These are phyloP conservation scores for Melampsora americana DNA, from an alignment of 1,284 basidiomycete genomes.

Conservation along the genomic window DNA sequence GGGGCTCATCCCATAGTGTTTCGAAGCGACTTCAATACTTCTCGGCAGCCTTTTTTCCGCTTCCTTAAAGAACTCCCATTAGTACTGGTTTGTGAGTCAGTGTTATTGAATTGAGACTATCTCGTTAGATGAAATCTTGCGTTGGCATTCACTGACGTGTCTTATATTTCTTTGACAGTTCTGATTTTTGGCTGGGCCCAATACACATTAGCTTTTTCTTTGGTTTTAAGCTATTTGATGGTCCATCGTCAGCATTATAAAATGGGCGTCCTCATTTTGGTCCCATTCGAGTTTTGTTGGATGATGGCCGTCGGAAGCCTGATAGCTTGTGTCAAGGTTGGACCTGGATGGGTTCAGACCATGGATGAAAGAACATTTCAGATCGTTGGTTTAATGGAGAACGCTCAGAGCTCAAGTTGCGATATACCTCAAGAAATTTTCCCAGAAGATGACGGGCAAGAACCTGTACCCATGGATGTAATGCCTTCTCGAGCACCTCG, in stretches of 20 bases:
- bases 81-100: conserved; percentile 37
- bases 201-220: conserved; percentile 32
- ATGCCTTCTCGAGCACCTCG: conserved; percentile 7
- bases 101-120: not conserved
- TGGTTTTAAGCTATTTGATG: conserved; percentile 24
- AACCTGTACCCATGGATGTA: not conserved
- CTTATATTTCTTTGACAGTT: not conserved
- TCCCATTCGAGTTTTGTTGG: conserved; percentile 39
- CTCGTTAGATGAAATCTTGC: not conserved
- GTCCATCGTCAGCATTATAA: not conserved
- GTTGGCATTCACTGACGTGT: not conserved
- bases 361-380: not conserved
- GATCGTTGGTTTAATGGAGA: not conserved
- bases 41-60: not conserved
- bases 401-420: not conserved
- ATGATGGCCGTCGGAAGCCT: conserved; percentile 24
- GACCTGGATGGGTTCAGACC: conserved; percentile 26
- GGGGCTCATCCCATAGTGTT: not conserved
- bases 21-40: not conserved
- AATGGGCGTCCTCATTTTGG: not conserved
- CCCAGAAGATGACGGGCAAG: not conserved
- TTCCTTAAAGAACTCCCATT: conserved; percentile 38
- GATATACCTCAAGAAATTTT: not conserved
- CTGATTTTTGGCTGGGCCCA: conserved; percentile 29
- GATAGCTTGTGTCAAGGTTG: conserved; percentile 11